Evolutionary conservation across 2,329 filamentous ascomycete genomes (phyloP), one percentile per base, ranked within the genome.

Genomic region (Neobulgaria alba): DNA sequence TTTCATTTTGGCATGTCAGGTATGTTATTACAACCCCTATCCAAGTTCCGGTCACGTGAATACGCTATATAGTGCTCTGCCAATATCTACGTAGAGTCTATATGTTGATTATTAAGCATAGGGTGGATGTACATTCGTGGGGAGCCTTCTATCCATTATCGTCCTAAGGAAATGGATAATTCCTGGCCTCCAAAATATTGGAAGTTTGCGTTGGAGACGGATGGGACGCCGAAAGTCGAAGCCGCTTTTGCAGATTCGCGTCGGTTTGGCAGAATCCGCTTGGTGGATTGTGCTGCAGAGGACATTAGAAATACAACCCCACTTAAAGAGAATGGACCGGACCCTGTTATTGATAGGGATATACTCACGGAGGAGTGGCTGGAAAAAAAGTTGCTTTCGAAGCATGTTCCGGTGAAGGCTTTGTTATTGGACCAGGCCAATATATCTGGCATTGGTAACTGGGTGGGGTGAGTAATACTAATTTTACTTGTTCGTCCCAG

Each of bases 391-490:
- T 69, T 95, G 67, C 69, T 65, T 36, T 77, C 72, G 42, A 88
- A 90, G 40, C 85, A 77, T 54, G 85, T 95, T 0, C 89, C 90
- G 0, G 75, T 96, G 49, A 96, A 96, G 61, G 85, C 88, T 0
- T 69, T 95, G 15, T 67, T 98, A 10, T 71, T 96, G 3, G 86
- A 96, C 58, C 92, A 98, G 62, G 73, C 78, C 14, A 84, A 84
- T 59, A 84, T 96, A 46, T 92, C 85, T 55, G 92, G 92, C 5
- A 85, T 98, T 47, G 92, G 92, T 0, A 96, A 96, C 58, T 98
- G 90, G 90, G 90, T 98, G 39, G 88, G 82, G 65, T 76, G 61
- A 50, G 69, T 59, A 10, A n/a, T n/a, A n/a, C n/a, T n/a, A n/a
- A n/a, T n/a, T n/a, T n/a, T n/a, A n/a, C n/a, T n/a, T n/a, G n/a